A percentile compares a stretch with the other conserved stretches of the same genome.
These are phyloP conservation scores for Chrysosporium queenslandicum DNA, from an alignment of 2,329 filamentous ascomycete species.

Conservation along the genomic window DNA sequence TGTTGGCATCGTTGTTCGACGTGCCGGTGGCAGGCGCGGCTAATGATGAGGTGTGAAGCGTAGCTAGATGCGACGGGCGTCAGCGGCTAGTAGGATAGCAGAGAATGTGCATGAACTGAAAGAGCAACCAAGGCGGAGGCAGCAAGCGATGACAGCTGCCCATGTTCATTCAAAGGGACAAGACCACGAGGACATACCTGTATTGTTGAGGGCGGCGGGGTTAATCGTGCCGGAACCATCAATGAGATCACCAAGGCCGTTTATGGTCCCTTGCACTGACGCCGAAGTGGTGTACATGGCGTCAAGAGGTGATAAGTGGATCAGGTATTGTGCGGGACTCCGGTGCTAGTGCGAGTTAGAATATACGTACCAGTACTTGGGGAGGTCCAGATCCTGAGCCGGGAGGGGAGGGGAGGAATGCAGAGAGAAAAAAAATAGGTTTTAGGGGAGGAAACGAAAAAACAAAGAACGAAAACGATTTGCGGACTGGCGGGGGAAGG, in stretches of 20 bases:
- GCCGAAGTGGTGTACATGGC: slow-evolving; percentile 38
- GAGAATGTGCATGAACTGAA: not conserved
- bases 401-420: not conserved
- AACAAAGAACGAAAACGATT: not conserved
- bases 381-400: not conserved
- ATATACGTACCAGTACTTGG: not conserved
- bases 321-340: not conserved
- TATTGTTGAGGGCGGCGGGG: slow-evolving; percentile 72
- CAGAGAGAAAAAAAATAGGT: not conserved
- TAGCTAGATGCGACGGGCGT: slow-evolving; percentile 9
- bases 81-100: not conserved
- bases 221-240: slow-evolving; percentile 85
- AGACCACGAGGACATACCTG: slow-evolving; percentile 46
- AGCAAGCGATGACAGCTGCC: not conserved
- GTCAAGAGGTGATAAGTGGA: slow-evolving; percentile 1
- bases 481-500: not conserved
- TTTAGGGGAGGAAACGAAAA: not conserved
- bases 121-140: not conserved
- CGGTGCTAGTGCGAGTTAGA: not conserved
- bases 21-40: not conserved
- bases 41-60: slow-evolving; percentile 14
- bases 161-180: no score
- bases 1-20: not conserved
- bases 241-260: slow-evolving; percentile 48
- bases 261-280: slow-evolving; percentile 50